Percentiles rank a stretch among this genome's conserved stretches.
Evolutionary conservation across 1,284 basidiomycete species (phyloP).

Genomic region (Pascua sp.): DNA sequence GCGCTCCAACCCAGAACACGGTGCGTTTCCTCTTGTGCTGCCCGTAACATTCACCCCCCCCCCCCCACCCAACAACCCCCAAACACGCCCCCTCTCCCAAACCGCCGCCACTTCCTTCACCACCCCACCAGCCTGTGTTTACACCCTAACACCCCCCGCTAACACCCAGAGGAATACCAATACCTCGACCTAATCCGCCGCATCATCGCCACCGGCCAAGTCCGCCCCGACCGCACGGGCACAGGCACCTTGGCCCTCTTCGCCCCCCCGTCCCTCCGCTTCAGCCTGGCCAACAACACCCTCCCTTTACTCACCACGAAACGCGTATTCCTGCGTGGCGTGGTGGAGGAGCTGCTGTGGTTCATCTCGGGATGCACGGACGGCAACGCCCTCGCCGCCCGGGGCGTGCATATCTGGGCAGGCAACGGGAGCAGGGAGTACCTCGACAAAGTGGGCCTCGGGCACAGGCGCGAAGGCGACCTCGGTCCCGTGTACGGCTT

Average conservation of each 20-base stretch:
- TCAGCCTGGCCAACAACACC: constrained; percentile 68
- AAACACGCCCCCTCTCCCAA: not conserved
- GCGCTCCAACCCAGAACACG: constrained; percentile 34
- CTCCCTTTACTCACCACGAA: constrained; percentile 94
- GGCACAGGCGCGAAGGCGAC: constrained; percentile 83
- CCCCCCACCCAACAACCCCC: too few species aligned
- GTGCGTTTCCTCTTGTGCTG: too few species aligned
- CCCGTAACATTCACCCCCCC: too few species aligned
- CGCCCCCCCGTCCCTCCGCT: constrained; percentile 80
- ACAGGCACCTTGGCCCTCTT: constrained; percentile 88
- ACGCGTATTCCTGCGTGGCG: constrained; percentile 85
- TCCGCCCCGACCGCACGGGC: constrained; percentile 81
- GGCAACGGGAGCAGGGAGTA: constrained; percentile 90
- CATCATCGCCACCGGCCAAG: constrained; percentile 70
- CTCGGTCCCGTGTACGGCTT: constrained; percentile 97
- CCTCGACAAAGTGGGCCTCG: constrained; percentile 75
- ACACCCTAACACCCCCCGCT: not conserved
- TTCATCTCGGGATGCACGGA: constrained; percentile 86
- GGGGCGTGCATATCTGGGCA: constrained; percentile 95
- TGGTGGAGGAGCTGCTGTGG: constrained; percentile 94
- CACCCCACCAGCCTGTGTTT: too few species aligned
- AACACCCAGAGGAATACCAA: constrained; percentile 66
- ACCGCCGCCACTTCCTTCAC: too few species aligned
- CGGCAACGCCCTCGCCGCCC: constrained; percentile 66
- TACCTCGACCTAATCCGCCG: constrained; percentile 76